These are phyloP conservation scores for Russula vinacea DNA, from an alignment of 768 basidiomycete species.

Conservation along the genomic window DNA sequence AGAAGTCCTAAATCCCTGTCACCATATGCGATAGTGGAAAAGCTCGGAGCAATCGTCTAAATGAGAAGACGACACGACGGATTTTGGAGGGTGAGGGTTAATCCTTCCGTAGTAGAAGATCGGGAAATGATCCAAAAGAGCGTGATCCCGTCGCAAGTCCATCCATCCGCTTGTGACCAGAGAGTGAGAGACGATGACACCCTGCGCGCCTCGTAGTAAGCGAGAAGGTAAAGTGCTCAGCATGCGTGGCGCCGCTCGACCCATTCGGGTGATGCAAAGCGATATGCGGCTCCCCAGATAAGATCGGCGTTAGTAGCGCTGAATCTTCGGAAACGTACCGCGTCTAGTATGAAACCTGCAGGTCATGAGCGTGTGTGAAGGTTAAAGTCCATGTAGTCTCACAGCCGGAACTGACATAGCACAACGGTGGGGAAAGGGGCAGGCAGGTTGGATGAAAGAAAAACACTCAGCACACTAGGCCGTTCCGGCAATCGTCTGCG, in stretches of 20 bases:
- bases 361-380: too few species aligned
- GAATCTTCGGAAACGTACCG: background rate
- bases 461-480: too few species aligned
- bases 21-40: conserved; percentile 55
- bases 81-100: background rate
- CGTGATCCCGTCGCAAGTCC: conserved; percentile 8
- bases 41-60: conserved; percentile 54
- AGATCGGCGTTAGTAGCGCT: conserved; percentile 55
- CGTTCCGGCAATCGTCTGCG: background rate
- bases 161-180: conserved; percentile 1
- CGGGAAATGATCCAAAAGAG: background rate
- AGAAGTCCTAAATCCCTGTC: conserved; percentile 60
- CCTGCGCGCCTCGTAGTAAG: conserved; percentile 35
- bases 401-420: too few species aligned
- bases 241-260: conserved; percentile 57
- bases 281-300: conserved; percentile 55
- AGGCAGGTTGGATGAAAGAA: too few species aligned
- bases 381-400: too few species aligned
- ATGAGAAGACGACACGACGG: conserved; percentile 29
- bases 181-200: background rate
- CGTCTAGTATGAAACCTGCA: background rate
- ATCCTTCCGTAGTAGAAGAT: background rate
- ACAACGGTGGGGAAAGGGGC: background rate
- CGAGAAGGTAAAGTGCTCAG: conserved; percentile 49
- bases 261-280: conserved; percentile 54